phyloP scores from a whole-genome alignment of 2,329 filamentous ascomycete species.

The Stromatinia cepivora region DNA sequence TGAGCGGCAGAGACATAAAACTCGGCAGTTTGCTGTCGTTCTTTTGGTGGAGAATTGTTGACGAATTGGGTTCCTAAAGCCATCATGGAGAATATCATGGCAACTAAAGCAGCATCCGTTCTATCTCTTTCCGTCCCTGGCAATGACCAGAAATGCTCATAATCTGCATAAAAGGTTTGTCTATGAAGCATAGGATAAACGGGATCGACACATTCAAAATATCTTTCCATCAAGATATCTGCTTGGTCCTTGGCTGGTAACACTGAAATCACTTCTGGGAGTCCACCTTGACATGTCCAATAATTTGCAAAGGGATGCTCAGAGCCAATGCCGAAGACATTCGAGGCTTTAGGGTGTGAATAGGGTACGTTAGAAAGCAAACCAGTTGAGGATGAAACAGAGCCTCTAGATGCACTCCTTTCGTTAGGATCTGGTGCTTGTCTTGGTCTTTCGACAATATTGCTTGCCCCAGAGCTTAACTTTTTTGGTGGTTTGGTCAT shows the following conservation, averaged over 20 bases:
- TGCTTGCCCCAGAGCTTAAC: constrained; percentile 40
- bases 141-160: constrained; percentile 74
- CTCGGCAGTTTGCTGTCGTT: constrained; percentile 73
- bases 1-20: constrained; percentile 81
- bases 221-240: constrained; percentile 64
- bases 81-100: constrained; percentile 74
- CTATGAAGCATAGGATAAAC: constrained; percentile 80
- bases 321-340: constrained; percentile 77
- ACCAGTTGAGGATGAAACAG: constrained; percentile 49
- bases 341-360: constrained; percentile 68
- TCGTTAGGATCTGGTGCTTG: constrained; percentile 32
- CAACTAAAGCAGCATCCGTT: constrained; percentile 68
- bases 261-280: constrained; percentile 73
- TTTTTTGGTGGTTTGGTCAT: constrained; percentile 61
- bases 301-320: constrained; percentile 82
- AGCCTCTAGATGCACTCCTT: constrained; percentile 34
- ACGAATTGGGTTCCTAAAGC: constrained; percentile 79
- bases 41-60: constrained; percentile 50
- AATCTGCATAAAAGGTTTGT: constrained; percentile 74
- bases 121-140: constrained; percentile 56
- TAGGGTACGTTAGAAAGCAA: constrained; percentile 73
- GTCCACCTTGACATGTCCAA: constrained; percentile 76
- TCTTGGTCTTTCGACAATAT: constrained; percentile 32
- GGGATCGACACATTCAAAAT: constrained; percentile 73
- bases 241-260: constrained; percentile 75